Evolutionary conservation across 148 eudicot genomes (phyloP), one percentile per base, ranked within the genome.

Genomic region (Chenopodium suecicum): DNA sequence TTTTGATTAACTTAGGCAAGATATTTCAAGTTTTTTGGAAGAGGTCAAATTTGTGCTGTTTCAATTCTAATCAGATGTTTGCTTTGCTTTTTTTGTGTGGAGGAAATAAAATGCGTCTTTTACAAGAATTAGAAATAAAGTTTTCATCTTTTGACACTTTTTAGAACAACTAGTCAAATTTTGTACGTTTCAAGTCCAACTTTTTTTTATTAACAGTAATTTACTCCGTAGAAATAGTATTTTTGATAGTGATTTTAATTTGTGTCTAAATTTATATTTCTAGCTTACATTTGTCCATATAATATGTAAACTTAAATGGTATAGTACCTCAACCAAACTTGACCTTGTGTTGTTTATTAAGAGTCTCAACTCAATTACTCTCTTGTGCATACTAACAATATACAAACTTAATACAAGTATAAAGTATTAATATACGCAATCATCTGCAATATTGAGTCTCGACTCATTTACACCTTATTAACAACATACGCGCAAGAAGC

Each of bases 141-240:
- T 41, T 56, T 56, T 17, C 62, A 56, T 3, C 22, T 7, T 56
- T 56, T 4, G 4, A 54, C 19, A 54, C 60, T 54, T 54, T 3
- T 75, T 58, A 14, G 29, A 22, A 75, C 7, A 41, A 6, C 0
- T 14, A 58, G 56, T 62, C 77, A 60, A 41, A 66, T 65, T 47
- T 8, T 65, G 72, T 66, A 2, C 70, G 17, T 82, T 23, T 82
- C 84, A 11, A 54, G 67, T 31, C 44, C 68, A 25, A 52, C 23
- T 4, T 2, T 58, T 37, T 37, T 69, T 31, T 31, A 31, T 4
- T 41, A 34, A 34, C 5, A 6, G 44, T 41, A 41, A 5, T 41
- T 41, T 41, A 0, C 44, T 5, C 7, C 8, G 44, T 41, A 41
- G 44, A 6, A 41, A 41, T 41, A 41, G 7, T 41, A 41, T 5